Percentiles rank a stretch among this genome's conserved stretches.
These are phyloP conservation scores for Lablab purpureus DNA, from an alignment of 306 rosid species.

Conservation along the genomic window DNA sequence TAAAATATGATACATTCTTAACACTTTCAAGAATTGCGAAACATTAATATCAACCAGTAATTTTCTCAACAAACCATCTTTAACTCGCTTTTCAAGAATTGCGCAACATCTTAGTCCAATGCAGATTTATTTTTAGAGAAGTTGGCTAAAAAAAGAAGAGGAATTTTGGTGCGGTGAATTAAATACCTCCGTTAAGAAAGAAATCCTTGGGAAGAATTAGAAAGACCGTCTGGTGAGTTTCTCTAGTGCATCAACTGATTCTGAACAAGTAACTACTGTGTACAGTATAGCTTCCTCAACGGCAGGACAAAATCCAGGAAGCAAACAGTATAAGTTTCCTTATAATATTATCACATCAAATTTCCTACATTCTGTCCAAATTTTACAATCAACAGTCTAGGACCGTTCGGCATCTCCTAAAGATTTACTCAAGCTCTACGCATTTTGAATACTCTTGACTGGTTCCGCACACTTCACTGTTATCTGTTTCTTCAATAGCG, in stretches of 20 bases:
- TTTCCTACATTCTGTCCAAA: conserved; percentile 40
- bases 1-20: not conserved
- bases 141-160: not conserved
- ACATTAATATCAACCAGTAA: not conserved
- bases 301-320: conserved; percentile 32
- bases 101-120: not conserved
- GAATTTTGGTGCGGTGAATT: not conserved
- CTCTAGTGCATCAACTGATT: conserved; percentile 17
- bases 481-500: conserved; percentile 22
- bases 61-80: not conserved
- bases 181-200: not conserved
- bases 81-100: not conserved
- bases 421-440: conserved; percentile 34
- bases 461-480: conserved; percentile 24
- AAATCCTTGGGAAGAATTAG: not conserved
- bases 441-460: conserved; percentile 24
- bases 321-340: conserved; percentile 15
- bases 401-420: conserved; percentile 4
- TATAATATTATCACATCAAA: conserved; percentile 38
- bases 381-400: conserved; percentile 36
- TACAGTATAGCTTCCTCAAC: conserved; percentile 31
- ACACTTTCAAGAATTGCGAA: not conserved
- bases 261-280: conserved; percentile 21
- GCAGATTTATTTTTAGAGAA: not conserved
- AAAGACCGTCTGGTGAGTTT: not conserved